These are phyloP conservation scores for Kuraishia floccosa DNA, from an alignment of 805 yeast genomes.

Conservation along the genomic window DNA sequence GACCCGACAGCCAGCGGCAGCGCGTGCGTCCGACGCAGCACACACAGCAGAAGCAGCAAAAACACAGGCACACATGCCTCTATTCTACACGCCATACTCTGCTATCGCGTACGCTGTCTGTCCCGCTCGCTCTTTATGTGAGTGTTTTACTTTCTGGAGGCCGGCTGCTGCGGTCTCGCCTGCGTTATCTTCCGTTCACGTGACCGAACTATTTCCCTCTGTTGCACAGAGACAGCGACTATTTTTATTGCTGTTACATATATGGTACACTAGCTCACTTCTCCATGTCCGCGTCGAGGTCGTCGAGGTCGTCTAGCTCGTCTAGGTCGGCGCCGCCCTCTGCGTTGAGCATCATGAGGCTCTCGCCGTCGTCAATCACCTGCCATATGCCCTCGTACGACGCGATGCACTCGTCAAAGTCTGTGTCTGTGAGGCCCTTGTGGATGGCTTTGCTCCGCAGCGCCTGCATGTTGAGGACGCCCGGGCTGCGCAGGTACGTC, in stretches of 20 bases:
- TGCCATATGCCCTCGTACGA: constrained; percentile 80
- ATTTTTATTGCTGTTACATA: no score
- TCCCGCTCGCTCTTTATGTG: no score
- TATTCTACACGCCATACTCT: no score
- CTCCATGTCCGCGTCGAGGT: not conserved
- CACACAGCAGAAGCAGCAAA: not conserved
- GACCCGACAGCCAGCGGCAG: no score
- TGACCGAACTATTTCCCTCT: no score
- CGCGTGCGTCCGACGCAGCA: no score
- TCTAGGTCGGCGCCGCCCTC: not conserved
- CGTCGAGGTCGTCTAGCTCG: constrained; percentile 1
- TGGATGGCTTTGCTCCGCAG: constrained; percentile 58
- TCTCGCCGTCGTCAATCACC: constrained; percentile 56
- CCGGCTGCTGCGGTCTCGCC: no score
- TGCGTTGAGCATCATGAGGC: constrained; percentile 32
- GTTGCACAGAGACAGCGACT: no score
- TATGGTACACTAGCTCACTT: not conserved
- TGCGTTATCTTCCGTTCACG: no score
- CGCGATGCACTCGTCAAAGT: constrained; percentile 61
- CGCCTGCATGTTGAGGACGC: constrained; percentile 26
- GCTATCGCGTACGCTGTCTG: no score
- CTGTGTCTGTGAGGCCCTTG: constrained; percentile 76
- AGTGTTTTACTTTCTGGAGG: no score
- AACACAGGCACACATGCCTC: not conserved
- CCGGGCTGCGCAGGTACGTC: constrained; percentile 13